These are phyloP conservation scores for Sporisorium scitamineum DNA, from an alignment of 1,284 basidiomycete genomes.

Conservation along the genomic window DNA sequence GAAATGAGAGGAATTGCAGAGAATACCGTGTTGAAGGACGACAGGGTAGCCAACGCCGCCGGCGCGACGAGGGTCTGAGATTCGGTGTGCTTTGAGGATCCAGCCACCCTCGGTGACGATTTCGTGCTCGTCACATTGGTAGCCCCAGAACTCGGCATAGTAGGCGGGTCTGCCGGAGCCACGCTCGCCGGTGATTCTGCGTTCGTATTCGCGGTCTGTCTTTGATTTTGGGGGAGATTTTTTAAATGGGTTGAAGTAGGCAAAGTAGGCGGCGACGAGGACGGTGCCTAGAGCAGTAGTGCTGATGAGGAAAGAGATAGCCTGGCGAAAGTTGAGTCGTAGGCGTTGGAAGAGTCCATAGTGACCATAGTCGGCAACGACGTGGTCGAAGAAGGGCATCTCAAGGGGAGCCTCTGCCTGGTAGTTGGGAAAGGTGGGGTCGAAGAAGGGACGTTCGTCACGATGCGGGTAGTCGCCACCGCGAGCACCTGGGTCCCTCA, in stretches of 20 bases:
- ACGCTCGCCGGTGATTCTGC: slow-evolving; percentile 67
- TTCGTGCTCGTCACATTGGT: slow-evolving; percentile 69
- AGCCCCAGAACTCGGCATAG: slow-evolving; percentile 69
- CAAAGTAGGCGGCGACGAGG: slow-evolving; percentile 52
- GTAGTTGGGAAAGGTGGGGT: slow-evolving; percentile 56
- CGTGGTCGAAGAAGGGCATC: slow-evolving; percentile 67
- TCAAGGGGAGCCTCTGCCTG: slow-evolving; percentile 55
- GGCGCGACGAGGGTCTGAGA: slow-evolving; percentile 66
- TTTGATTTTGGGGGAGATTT: slow-evolving; percentile 56
- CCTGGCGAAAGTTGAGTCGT: slow-evolving; percentile 60
- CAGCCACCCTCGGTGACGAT: slow-evolving; percentile 66
- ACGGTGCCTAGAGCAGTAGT: slow-evolving; percentile 48
- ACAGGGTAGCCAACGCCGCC: slow-evolving; percentile 65
- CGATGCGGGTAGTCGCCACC: slow-evolving; percentile 21
- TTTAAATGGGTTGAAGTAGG: slow-evolving; percentile 66
- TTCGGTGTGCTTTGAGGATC: slow-evolving; percentile 68
- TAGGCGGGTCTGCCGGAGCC: slow-evolving; percentile 62
- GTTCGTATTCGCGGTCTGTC: slow-evolving; percentile 66
- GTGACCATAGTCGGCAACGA: slow-evolving; percentile 63
- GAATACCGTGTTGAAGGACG: slow-evolving; percentile 68
- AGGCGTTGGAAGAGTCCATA: slow-evolving; percentile 53
- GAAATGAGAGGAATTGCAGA: slow-evolving; percentile 67
- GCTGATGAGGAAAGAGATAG: slow-evolving; percentile 56
- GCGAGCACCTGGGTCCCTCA: slow-evolving; percentile 23
- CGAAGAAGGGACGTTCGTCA: slow-evolving; percentile 50